Conservation (phyloP, 1,139 yeast genomes). For the Nakaseomyces delphensis region DNA sequence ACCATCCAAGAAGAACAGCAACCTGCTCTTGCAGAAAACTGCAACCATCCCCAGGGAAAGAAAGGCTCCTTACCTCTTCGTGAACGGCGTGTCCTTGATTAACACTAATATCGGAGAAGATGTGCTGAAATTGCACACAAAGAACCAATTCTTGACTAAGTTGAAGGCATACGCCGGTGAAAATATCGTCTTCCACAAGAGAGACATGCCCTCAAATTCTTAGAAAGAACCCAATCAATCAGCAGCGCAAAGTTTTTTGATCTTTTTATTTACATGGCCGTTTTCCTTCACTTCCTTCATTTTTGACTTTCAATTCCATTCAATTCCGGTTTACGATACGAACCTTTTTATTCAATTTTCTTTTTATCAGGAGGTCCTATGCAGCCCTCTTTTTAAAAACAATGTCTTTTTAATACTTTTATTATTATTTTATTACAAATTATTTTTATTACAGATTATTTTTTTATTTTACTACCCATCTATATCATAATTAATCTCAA, state of each 20-base stretch:
- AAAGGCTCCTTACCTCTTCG: conserved; percentile 20
- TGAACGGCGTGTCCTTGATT: conserved; percentile 23
- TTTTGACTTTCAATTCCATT: not conserved
- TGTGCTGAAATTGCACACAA: conserved; percentile 12
- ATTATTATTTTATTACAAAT: conserved; percentile 3
- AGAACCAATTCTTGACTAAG: conserved; percentile 14
- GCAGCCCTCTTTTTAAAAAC: too few species aligned
- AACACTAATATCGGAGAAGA: conserved; percentile 15
- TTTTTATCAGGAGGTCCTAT: too few species aligned
- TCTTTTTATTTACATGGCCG: too few species aligned
- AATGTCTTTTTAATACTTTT: not conserved
- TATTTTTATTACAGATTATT: conserved; percentile 5
- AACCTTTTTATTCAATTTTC: not conserved
- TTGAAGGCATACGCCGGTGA: conserved; percentile 16
- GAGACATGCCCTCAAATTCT: conserved; percentile 22
- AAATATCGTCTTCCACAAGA: conserved; percentile 16
- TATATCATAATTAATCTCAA: conserved; percentile 13
- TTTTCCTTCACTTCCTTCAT: not conserved
- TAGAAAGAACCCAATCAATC: too few species aligned
- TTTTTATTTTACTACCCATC: conserved; percentile 16
- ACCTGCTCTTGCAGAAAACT: conserved; percentile 3
- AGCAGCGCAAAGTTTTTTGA: too few species aligned
- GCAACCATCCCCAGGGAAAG: not conserved
- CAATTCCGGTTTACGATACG: too few species aligned
- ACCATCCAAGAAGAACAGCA: not conserved